A percentile compares a stretch with the other conserved stretches of the same genome.
Evolutionary conservation across 2,329 filamentous ascomycete genomes (phyloP).

Genomic region (Penicillium palitans): DNA sequence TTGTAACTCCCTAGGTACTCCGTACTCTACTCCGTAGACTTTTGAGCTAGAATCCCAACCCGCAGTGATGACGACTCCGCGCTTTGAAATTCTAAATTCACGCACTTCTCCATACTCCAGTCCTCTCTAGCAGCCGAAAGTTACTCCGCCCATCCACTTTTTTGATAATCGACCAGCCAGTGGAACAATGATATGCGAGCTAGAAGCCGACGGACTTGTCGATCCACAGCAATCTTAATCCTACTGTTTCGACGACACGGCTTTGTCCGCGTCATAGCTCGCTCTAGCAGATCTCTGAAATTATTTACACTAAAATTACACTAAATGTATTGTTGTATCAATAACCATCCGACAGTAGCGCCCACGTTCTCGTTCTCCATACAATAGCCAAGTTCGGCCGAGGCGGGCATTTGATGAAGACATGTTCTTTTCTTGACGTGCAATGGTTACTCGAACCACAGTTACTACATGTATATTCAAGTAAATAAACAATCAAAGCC

Average conservation of each 20-base stretch:
- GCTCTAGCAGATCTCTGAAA: neutral
- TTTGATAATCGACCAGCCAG: neutral
- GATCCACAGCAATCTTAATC: constrained; percentile 23
- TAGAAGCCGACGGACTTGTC: constrained; percentile 4
- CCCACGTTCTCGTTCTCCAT: neutral
- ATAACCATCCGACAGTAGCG: neutral
- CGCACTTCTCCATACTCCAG: constrained; percentile 1
- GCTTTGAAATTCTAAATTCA: neutral
- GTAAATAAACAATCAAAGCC: neutral
- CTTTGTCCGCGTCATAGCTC: constrained; percentile 19
- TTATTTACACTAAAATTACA: neutral
- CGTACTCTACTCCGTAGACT: neutral
- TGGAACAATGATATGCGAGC: constrained; percentile 12
- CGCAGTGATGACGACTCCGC: constrained; percentile 1
- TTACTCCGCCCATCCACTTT: neutral
- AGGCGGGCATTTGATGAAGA: neutral
- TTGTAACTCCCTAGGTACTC: neutral
- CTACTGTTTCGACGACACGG: neutral
- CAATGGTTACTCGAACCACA: too few relatives aligned
- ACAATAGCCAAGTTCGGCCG: neutral
- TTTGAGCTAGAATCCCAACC: neutral
- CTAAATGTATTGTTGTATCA: neutral
- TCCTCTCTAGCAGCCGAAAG: neutral
- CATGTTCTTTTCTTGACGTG: neutral
- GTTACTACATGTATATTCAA: neutral